Percentiles rank a stretch among this genome's conserved stretches.
Conservation (phyloP, 192 early-diverging fungal genomes). For the Coemansia sp. region DNA sequence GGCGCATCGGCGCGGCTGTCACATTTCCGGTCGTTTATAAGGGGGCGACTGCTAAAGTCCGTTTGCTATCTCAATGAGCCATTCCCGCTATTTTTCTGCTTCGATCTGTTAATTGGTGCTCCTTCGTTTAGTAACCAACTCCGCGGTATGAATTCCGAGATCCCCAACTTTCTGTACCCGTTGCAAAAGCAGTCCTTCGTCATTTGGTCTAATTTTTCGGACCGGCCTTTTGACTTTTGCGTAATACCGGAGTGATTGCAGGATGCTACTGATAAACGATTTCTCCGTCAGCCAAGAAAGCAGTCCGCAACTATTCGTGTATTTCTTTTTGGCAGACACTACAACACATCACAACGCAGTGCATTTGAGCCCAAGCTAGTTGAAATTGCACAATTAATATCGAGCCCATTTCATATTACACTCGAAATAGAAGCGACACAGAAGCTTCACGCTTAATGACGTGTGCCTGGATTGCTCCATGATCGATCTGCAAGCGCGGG, state of each 20-base stretch:
- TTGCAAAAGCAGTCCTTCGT: neutral
- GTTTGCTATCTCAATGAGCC: neutral
- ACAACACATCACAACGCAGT: neutral
- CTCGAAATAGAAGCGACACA: neutral
- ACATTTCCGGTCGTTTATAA: neutral
- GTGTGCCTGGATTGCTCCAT: constrained; percentile 5
- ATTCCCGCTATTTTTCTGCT: neutral
- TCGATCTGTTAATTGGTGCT: neutral
- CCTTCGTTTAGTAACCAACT: constrained; percentile 7
- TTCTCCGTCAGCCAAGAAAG: too few species aligned
- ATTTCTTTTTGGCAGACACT: too few species aligned
- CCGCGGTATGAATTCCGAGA: constrained; percentile 6
- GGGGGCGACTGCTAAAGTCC: neutral
- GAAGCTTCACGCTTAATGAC: neutral
- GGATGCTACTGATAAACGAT: too few species aligned
- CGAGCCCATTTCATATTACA: neutral
- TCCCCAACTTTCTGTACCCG: neutral
- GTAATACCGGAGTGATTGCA: too few species aligned
- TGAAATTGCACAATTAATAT: neutral
- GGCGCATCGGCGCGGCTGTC: neutral
- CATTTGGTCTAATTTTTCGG: neutral
- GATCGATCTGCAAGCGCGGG: constrained; percentile 1
- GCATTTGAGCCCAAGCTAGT: too few species aligned
- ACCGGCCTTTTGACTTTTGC: too few species aligned
- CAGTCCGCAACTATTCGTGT: too few species aligned